Evolutionary conservation across 106 monocot species (phyloP), one percentile per base, ranked within the genome.

Genomic region (Cymbidium sinense): DNA sequence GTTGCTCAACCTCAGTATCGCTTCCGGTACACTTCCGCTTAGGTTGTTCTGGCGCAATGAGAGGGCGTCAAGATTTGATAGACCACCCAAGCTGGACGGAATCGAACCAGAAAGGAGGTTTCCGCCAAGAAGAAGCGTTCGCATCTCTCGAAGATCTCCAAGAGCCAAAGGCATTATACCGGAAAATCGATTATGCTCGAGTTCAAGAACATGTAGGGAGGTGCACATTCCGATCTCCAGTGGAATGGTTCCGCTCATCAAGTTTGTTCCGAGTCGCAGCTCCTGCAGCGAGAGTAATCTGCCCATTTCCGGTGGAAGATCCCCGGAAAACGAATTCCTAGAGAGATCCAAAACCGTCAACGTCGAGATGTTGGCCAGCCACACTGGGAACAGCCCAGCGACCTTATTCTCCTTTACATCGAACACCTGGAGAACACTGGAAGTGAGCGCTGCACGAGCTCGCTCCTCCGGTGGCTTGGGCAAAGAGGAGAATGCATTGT

Each of bases 181-280:
- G 36, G 87, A 83, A 35, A 98, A 84, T 47, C 11, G 79, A 73
- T 98, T 98, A 13, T 81, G 77, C 41, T 80, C 84, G 18, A 98
- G 88, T 86, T 94, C 98, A 83, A 98, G 88, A 72, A 87, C 86
- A 70, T 87, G 94, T 44, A 98, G 86, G 18, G 91, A 90, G 27
- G 78, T 80, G 50, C 94, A 98, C 15, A 70, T 41, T 34, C 84
- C 90, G 31, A 98, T 87, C 83, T 94, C 98, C 58, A 20, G 33
- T 0, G 98, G 94, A 19, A 98, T 75, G 9, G 51, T 17, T 7
- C 92, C 94, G 10, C 70, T 75, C 36, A 98, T 65, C 21, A 55
- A 41, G 61, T 98, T 98, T 44, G 73, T 67, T 15, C 85, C 90
- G 0, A 94, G 25, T 20, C 94, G 82, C 39, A 98, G 87, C 77